Evolutionary conservation across 148 eudicot species (phyloP), one percentile per base, ranked within the genome.

Genomic region (Polygonum maritimum): DNA sequence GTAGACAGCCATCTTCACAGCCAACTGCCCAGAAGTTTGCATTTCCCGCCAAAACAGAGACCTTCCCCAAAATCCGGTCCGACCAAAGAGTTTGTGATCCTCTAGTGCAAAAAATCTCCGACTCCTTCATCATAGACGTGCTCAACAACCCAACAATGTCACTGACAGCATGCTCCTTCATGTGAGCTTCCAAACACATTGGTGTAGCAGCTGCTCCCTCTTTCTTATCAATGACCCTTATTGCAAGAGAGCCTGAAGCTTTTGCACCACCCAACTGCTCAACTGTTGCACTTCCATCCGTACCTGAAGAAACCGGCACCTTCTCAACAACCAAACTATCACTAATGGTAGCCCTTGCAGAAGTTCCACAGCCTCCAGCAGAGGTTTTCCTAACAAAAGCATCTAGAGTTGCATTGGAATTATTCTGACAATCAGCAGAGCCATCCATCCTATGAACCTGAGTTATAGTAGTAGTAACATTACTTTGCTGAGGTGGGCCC

Each of bases 21-120:
- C 97, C 98, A 74, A 89, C 97, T 58, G 89, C 96, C 98, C 97
- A 94, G 49, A 94, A 90, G 83, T 92, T 92, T 71, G 92, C 86
- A 89, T 94, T 94, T 58, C 97, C 98, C 71, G 99, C 94, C 83
- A 95, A 85, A 81, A 95, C 97, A 73, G 97, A 86, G 48, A 92
- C 98, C 80, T 85, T 95, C 38, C 97, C 97, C n/a, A 96, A 84
- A 3, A 95, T 85, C 77, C 97, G 84, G 71, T 95, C 99, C 75
- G 90, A 90, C 99, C 99, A 95, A 48, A 95, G 88, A 62, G 85
- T 91, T 82, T 89, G 84, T 54, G 83, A 82, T 60, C 87, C 94
- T 85, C 84, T 87, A 76, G 86, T 87, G 82, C 97, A 95, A 69
- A 83, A 26, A 67, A 95, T 81, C 86, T 95, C 97, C 18, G 99